These are phyloP conservation scores for Teratosphaeria pseudoeucalypti DNA, from an alignment of 2,329 filamentous ascomycete genomes.

Conservation along the genomic window DNA sequence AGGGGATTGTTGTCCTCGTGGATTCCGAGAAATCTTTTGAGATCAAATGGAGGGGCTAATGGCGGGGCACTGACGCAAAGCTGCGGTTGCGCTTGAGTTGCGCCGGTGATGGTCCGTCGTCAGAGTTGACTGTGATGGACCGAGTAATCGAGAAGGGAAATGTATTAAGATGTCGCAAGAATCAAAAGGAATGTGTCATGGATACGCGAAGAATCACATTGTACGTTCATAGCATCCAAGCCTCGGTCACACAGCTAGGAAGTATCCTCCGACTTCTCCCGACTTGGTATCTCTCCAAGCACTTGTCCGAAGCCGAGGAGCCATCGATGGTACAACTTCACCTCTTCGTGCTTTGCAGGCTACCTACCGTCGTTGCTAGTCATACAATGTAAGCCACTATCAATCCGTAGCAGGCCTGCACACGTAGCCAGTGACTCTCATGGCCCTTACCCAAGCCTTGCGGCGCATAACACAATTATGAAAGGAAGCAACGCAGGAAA, in stretches of 20 bases:
- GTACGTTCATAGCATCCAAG: not conserved
- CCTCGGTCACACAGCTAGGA: not conserved
- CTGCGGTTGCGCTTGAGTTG: not conserved
- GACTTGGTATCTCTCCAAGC: not conserved
- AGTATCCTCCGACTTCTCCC: not conserved
- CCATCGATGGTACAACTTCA: not conserved
- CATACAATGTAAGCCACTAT: constrained; percentile 1
- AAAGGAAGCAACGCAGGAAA: constrained; percentile 4
- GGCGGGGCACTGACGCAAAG: not conserved
- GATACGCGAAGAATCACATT: not conserved
- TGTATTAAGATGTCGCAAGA: not conserved
- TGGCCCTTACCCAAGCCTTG: not conserved
- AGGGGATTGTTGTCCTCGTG: not conserved
- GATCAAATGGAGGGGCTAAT: not conserved
- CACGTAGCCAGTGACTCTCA: not conserved
- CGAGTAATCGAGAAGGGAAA: not conserved
- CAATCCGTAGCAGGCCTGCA: not conserved
- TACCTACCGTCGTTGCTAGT: constrained; percentile 9
- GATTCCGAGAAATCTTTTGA: not conserved
- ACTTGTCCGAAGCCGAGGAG: not conserved
- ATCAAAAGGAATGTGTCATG: not conserved
- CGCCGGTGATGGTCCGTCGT: not conserved
- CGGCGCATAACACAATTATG: not conserved
- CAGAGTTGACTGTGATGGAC: not conserved
- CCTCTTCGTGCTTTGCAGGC: not conserved